Evolutionary conservation across 805 yeast species (phyloP).

Genomic region (Candida adriatica): DNA sequence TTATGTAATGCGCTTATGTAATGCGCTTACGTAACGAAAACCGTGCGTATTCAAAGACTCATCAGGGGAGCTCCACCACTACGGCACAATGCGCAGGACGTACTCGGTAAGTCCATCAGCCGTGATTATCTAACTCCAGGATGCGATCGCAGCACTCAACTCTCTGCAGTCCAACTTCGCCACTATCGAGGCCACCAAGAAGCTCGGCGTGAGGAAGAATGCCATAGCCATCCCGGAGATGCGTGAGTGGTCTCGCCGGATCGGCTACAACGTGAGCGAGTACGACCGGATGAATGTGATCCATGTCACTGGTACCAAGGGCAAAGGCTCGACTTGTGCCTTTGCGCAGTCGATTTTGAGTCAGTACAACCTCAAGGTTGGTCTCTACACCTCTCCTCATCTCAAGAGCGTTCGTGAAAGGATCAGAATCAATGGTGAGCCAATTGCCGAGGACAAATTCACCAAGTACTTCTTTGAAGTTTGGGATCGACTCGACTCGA

Average conservation of each 20-base stretch:
- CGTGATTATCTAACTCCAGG: too few relatives aligned
- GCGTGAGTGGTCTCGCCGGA: conserved; percentile 68
- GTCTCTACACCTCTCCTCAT: conserved; percentile 96
- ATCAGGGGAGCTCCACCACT: too few relatives aligned
- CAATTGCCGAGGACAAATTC: conserved; percentile 74
- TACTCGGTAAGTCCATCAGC: too few relatives aligned
- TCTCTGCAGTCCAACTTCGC: conserved; percentile 88
- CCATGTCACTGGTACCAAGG: conserved; percentile 97
- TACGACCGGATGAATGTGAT: conserved; percentile 71
- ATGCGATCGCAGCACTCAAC: conserved; percentile 82
- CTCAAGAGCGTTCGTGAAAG: conserved; percentile 89
- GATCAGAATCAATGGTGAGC: conserved; percentile 78
- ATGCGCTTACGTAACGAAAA: too few relatives aligned
- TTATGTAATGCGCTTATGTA: too few relatives aligned
- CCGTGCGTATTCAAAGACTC: too few relatives aligned
- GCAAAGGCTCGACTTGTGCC: conserved; percentile 97
- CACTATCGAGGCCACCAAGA: conserved; percentile 74
- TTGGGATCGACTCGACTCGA: conserved; percentile 69
- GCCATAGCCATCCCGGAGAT: conserved; percentile 78
- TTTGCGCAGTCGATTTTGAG: conserved; percentile 74
- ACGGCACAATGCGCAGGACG: too few relatives aligned
- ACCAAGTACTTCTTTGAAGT: conserved; percentile 90
- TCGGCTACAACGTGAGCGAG: conserved; percentile 60
- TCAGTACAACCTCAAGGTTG: conserved; percentile 64
- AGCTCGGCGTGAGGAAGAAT: conserved; percentile 55